phyloP scores from a whole-genome alignment of 805 yeast species.

The Pichia membranifaciens region DNA sequence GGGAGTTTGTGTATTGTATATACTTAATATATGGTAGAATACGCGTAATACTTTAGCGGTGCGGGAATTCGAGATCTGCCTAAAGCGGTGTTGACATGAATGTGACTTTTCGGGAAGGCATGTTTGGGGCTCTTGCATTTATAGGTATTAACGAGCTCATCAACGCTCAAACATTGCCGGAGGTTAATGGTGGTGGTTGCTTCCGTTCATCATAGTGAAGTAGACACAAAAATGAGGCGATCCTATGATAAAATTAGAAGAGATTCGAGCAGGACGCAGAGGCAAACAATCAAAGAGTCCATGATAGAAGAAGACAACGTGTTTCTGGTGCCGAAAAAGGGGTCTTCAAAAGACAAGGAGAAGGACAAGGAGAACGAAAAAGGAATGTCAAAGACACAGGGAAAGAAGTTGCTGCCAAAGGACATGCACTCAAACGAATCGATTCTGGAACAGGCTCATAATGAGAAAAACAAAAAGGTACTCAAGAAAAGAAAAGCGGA shows the following conservation, averaged over 20 bases:
- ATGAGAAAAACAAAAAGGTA: constrained; percentile 1
- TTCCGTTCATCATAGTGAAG: too few species aligned
- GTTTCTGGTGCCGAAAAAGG: background rate
- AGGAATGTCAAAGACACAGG: background rate
- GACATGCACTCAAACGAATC: constrained; percentile 6
- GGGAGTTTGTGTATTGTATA: too few species aligned
- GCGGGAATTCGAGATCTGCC: too few species aligned
- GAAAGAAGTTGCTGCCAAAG: background rate
- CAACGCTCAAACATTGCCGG: too few species aligned
- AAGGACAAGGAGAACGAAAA: background rate
- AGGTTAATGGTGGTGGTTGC: too few species aligned
- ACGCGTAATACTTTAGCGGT: too few species aligned
- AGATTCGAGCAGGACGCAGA: background rate
- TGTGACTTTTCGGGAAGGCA: too few species aligned
- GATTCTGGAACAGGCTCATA: constrained; percentile 9
- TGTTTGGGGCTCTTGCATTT: too few species aligned
- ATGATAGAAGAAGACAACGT: constrained; percentile 1
- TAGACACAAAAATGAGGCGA: too few species aligned
- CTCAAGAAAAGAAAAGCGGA: constrained; percentile 2
- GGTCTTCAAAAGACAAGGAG: background rate
- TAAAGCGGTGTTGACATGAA: background rate
- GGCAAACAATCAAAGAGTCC: background rate
- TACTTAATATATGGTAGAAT: too few species aligned
- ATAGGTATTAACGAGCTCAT: too few species aligned
- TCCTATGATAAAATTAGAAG: too few species aligned